Conservation (phyloP, 768 basidiomycete species). For the Podaxis carcinomalis region DNA sequence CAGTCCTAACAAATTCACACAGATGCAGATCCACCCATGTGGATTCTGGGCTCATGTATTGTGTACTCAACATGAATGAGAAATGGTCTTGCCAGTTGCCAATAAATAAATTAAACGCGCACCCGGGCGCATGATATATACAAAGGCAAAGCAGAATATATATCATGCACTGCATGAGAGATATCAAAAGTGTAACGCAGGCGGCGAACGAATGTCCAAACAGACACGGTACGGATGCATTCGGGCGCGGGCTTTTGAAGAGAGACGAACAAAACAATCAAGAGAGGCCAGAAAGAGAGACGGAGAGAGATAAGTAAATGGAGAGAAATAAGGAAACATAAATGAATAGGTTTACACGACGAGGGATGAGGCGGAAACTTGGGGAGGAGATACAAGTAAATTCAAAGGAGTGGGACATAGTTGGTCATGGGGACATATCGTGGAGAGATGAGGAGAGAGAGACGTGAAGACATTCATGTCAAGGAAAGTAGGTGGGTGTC, state of each 20-base stretch:
- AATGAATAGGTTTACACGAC: slow-evolving; percentile 16
- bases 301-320: slow-evolving; percentile 14
- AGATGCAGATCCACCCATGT: background rate
- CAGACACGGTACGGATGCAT: background rate
- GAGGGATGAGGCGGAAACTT: slow-evolving; percentile 16
- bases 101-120: slow-evolving; percentile 26
- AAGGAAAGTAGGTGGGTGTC: slow-evolving; percentile 17
- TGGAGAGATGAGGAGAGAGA: slow-evolving; percentile 7
- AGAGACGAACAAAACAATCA: slow-evolving; percentile 18
- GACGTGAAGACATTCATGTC: slow-evolving; percentile 22
- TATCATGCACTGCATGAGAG: slow-evolving; percentile 23
- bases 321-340: slow-evolving; percentile 16
- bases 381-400: slow-evolving; percentile 9
- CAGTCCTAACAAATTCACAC: background rate
- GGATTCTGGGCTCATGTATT: background rate
- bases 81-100: background rate
- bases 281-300: slow-evolving; percentile 13
- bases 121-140: slow-evolving; percentile 33
- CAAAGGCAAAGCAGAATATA: slow-evolving; percentile 24
- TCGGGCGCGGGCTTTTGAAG: slow-evolving; percentile 7
- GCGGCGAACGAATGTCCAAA: slow-evolving; percentile 15
- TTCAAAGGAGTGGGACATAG: slow-evolving; percentile 14
- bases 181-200: slow-evolving; percentile 21
- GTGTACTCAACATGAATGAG: background rate
- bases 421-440: slow-evolving; percentile 15